These are phyloP conservation scores for Kluyveromyces lactis DNA, from an alignment of 805 yeast genomes.

Conservation along the genomic window DNA sequence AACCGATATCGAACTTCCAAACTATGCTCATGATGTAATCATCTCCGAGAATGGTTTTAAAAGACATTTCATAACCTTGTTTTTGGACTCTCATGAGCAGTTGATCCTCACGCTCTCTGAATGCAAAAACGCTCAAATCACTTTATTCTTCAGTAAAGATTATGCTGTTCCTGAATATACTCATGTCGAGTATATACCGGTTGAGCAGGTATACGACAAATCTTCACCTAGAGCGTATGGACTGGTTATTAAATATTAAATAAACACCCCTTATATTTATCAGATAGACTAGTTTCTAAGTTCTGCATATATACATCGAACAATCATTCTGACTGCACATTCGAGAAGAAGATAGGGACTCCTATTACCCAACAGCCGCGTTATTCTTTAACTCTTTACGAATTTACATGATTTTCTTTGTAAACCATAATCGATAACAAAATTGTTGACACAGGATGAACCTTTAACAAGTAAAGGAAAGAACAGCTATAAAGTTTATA, in stretches of 20 bases:
- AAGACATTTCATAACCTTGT: constrained; percentile 16
- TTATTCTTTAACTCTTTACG: too few relatives aligned
- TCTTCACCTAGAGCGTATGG: constrained; percentile 17
- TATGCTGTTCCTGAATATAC: constrained; percentile 6
- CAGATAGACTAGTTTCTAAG: too few relatives aligned
- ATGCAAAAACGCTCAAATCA: constrained; percentile 9
- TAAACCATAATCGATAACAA: too few relatives aligned
- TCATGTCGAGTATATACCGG: constrained; percentile 21
- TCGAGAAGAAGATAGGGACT: too few relatives aligned
- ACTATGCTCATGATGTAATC: background rate
- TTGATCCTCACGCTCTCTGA: constrained; percentile 4
- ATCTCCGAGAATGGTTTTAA: constrained; percentile 1
- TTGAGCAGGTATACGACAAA: constrained; percentile 19
- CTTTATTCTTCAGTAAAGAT: constrained; percentile 12
- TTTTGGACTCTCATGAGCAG: constrained; percentile 10
- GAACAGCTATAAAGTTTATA: too few relatives aligned
- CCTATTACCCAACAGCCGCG: too few relatives aligned
- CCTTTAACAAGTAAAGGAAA: too few relatives aligned
- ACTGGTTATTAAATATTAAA: constrained; percentile 9
- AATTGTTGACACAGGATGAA: too few relatives aligned
- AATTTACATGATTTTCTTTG: too few relatives aligned
- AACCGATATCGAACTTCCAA: background rate
- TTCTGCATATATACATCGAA: too few relatives aligned
- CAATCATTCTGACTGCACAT: too few relatives aligned
- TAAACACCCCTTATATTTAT: background rate